Base-by-base conservation (phyloP, 495 filamentous ascomycete genomes). In the Aspergillus hancockii region DNA sequence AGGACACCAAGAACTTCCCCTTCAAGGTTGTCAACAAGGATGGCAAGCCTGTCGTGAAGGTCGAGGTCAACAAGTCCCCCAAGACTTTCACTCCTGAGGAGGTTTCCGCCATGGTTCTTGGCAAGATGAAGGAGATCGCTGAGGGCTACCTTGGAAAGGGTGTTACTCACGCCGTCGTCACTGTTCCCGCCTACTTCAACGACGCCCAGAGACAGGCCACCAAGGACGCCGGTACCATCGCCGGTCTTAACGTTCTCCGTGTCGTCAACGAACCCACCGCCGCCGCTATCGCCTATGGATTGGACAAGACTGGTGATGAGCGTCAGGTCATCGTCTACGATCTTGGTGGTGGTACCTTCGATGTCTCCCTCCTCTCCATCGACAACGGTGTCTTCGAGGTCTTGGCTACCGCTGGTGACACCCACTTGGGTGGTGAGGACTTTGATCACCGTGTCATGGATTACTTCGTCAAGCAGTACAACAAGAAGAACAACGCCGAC, bases 301-400 rank as follows among this genome's bases (percentile, higher is more conserved):
- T 96, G 66, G 91, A 95, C 77, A 92, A 93, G 85, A 86, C 83
- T 49, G 86, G 85, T 63, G 90, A 85, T 51, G 91, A 96, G 75
- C 88, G 90, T 71, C 91, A 94, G 81, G 92, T 95, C 71, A 91
- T 95, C 67, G 91, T 95, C 67, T 96, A 95, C 78, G 94, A 98
- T 87, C 90, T 98, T 64, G 94, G 94, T 88, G 94, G 94, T 88
- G 94, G 94, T 87, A 98, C 94, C 68, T 99, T 99, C 77, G 94
- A 99, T 94, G 94, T 99, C 51, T 97, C 93, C 54, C 91, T 99
- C 65, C 84, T 99, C 41, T 96, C 93, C 40, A 95, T 98, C 63
- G 95, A 99, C 69, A 81, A 93, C 69, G 95, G 95, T 74, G 92
- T 97, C 65, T 99, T 99, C 75, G 95, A 99, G 82, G 95, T 99